Conservation (phyloP, 1,139 yeast species). For the Debaryomycetaceae sp. region DNA sequence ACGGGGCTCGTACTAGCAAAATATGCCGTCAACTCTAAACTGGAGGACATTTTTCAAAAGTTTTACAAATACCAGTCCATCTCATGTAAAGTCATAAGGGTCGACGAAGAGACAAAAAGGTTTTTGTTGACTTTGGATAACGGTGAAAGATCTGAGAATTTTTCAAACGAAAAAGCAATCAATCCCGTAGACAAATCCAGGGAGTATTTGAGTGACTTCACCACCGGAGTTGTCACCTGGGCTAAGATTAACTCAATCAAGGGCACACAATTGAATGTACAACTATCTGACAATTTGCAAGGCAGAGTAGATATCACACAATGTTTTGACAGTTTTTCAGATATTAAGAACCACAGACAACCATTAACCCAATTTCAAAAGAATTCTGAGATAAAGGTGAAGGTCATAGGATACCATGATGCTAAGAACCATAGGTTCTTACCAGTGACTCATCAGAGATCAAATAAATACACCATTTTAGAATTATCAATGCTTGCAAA, state of each 20-base stretch:
- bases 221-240: slow-evolving; percentile 58
- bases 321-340: slow-evolving; percentile 52
- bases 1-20: slow-evolving; percentile 83
- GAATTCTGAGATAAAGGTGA: slow-evolving; percentile 59
- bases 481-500: slow-evolving; percentile 59
- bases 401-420: slow-evolving; percentile 77
- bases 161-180: slow-evolving; percentile 22
- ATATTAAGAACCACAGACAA: slow-evolving; percentile 53
- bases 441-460: slow-evolving; percentile 60
- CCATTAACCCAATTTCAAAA: slow-evolving; percentile 62
- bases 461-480: slow-evolving; percentile 53
- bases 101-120: slow-evolving; percentile 66
- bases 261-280: slow-evolving; percentile 72
- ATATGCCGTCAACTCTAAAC: slow-evolving; percentile 57
- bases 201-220: slow-evolving; percentile 47
- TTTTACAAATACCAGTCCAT: slow-evolving; percentile 69
- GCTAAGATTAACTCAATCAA: slow-evolving; percentile 63
- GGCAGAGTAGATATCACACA: slow-evolving; percentile 82
- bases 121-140: slow-evolving; percentile 56
- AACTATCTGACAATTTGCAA: slow-evolving; percentile 71
- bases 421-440: slow-evolving; percentile 65
- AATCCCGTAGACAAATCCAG: slow-evolving; percentile 63
- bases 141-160: slow-evolving; percentile 15
- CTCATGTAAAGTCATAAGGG: slow-evolving; percentile 57
- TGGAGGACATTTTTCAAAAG: slow-evolving; percentile 53